phyloP scores from a whole-genome alignment of 805 yeast genomes.

The Teunomyces aglyptinius region DNA sequence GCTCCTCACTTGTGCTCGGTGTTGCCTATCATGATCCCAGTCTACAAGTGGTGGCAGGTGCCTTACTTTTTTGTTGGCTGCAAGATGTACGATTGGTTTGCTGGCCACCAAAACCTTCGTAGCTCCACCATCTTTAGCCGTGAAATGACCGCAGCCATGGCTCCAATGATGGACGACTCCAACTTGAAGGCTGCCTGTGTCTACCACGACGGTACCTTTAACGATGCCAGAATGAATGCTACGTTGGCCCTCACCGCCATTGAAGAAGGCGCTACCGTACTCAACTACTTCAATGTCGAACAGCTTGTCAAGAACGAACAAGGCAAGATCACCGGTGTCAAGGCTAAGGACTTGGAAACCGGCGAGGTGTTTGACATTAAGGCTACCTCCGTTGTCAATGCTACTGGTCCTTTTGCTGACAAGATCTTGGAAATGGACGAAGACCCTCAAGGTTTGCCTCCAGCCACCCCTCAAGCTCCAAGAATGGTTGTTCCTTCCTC shows the following conservation, averaged over 20 bases:
- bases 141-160: constrained; percentile 63
- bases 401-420: constrained; percentile 94
- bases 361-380: constrained; percentile 58
- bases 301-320: constrained; percentile 65
- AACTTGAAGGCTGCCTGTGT: constrained; percentile 86
- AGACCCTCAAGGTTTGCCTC: constrained; percentile 62
- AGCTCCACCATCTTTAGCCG: constrained; percentile 71
- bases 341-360: constrained; percentile 69
- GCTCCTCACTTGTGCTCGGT: constrained; percentile 90
- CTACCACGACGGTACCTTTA: constrained; percentile 93
- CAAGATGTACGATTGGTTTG: constrained; percentile 87
- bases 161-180: constrained; percentile 81
- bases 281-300: constrained; percentile 82
- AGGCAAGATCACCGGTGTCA: constrained; percentile 69
- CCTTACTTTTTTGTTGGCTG: constrained; percentile 93
- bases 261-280: constrained; percentile 82
- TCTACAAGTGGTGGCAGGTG: constrained; percentile 91
- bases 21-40: constrained; percentile 94
- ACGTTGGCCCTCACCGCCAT: constrained; percentile 83
- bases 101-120: constrained; percentile 83
- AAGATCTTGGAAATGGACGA: constrained; percentile 82
- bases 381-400: constrained; percentile 79
- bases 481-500: constrained; percentile 91
- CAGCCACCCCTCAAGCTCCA: constrained; percentile 50
- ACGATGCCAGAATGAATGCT: constrained; percentile 88